Conservation (phyloP, 1,139 yeast species). For the Candida smagusa region DNA sequence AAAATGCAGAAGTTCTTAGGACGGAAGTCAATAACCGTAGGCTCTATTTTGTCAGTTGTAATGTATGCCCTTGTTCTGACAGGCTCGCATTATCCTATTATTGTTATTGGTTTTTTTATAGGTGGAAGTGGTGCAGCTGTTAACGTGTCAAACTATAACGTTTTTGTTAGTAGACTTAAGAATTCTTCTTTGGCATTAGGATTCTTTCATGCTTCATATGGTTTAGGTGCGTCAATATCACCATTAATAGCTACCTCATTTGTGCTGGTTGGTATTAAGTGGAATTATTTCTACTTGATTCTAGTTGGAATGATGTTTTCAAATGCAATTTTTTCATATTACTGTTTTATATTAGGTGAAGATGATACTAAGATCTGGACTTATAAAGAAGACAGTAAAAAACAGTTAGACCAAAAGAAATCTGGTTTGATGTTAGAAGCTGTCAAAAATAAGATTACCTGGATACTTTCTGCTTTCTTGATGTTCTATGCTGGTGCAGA, state of each 20-base stretch:
- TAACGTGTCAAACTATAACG: slow-evolving; percentile 52
- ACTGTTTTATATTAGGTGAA: slow-evolving; percentile 42
- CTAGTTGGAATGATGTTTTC: slow-evolving; percentile 39
- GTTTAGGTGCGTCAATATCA: slow-evolving; percentile 59
- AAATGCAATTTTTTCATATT: slow-evolving; percentile 23
- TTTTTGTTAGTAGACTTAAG: slow-evolving; percentile 50
- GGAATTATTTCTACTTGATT: slow-evolving; percentile 55
- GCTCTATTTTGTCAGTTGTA: slow-evolving; percentile 30
- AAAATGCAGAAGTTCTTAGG: slow-evolving; percentile 41
- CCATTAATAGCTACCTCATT: slow-evolving; percentile 58
- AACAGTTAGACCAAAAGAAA: neutral
- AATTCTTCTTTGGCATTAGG: slow-evolving; percentile 52
- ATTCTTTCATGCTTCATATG: slow-evolving; percentile 56
- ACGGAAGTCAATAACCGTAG: slow-evolving; percentile 32
- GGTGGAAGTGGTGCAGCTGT: slow-evolving; percentile 61
- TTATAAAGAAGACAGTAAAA: slow-evolving; percentile 1
- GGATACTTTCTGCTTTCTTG: slow-evolving; percentile 54
- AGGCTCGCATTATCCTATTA: slow-evolving; percentile 33
- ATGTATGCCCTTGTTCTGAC: slow-evolving; percentile 43
- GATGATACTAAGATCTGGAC: slow-evolving; percentile 16
- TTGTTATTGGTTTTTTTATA: slow-evolving; percentile 53
- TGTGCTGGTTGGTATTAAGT: slow-evolving; percentile 42
- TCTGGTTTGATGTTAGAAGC: slow-evolving; percentile 22
- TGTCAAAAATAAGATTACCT: slow-evolving; percentile 41
- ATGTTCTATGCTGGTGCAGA: slow-evolving; percentile 69